Conservation (phyloP, 208 protist species). For the Crithidia thermophila region DNA sequence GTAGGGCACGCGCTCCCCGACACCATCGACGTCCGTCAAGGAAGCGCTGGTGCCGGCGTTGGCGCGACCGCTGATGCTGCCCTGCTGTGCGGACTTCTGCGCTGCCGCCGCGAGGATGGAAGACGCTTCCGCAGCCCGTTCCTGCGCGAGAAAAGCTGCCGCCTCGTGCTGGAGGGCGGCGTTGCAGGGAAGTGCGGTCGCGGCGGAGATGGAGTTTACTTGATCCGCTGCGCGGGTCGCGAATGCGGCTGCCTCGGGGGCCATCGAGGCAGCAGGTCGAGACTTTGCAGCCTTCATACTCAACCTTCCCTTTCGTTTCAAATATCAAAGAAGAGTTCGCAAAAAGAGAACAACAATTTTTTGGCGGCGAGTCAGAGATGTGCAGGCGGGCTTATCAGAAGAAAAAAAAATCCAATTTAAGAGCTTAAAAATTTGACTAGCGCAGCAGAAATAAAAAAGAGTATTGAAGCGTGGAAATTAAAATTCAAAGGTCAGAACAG, state of each 20-base stretch:
- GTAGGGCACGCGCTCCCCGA: slow-evolving; percentile 21
- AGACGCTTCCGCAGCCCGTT: slow-evolving; percentile 12
- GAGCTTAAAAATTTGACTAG: too few species aligned
- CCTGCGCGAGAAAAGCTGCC: slow-evolving; percentile 11
- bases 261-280: too few species aligned
- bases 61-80: background rate
- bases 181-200: slow-evolving; percentile 22
- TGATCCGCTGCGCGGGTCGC: background rate
- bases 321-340: too few species aligned
- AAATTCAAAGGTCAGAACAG: background rate
- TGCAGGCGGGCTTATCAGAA: too few species aligned
- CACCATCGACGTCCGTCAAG: slow-evolving; percentile 5
- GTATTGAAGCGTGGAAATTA: background rate
- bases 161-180: slow-evolving; percentile 20
- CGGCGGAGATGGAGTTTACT: too few species aligned
- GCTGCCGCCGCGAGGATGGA: background rate
- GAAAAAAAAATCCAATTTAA: too few species aligned
- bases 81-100: background rate
- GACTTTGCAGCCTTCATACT: too few species aligned
- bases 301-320: too few species aligned
- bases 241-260: background rate
- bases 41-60: background rate
- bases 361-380: too few species aligned
- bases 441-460: background rate
- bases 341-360: too few species aligned